A percentile compares a stretch with the other conserved stretches of the same genome.
phyloP scores from a whole-genome alignment of 129 eudicot genomes.

The Chrysanthemum makinoi region DNA sequence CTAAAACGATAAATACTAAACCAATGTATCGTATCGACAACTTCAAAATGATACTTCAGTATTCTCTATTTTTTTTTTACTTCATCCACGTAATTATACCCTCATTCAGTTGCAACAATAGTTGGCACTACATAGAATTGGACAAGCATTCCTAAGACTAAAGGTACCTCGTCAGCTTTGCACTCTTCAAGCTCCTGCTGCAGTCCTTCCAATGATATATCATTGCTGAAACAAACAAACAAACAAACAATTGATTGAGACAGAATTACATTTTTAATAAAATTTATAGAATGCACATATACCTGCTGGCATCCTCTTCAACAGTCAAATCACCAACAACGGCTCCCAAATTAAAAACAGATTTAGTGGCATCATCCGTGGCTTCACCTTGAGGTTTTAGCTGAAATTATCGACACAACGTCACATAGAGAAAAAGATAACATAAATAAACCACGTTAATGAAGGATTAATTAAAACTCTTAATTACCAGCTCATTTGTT shows the following conservation, averaged over 20 bases:
- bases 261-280: too few species aligned
- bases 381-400: slow-evolving; percentile 37
- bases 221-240: slow-evolving; percentile 58
- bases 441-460: not conserved
- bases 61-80: too few species aligned
- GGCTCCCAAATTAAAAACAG: slow-evolving; percentile 62
- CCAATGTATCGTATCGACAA: too few species aligned
- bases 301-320: slow-evolving; percentile 74
- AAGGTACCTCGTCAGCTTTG: slow-evolving; percentile 67
- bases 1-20: too few species aligned
- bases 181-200: slow-evolving; percentile 95
- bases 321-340: slow-evolving; percentile 76
- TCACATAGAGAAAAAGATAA: not conserved
- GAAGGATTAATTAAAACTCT: not conserved
- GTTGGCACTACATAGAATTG: too few species aligned
- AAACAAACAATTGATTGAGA: not conserved
- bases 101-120: too few species aligned
- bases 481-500: slow-evolving; percentile 39
- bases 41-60: too few species aligned
- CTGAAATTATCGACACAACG: slow-evolving; percentile 27
- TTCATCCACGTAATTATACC: too few species aligned
- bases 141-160: not conserved
- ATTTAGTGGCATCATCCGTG: slow-evolving; percentile 36
- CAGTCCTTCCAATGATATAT: slow-evolving; percentile 86
- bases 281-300: too few species aligned